Conservation (phyloP, 257 asterid genomes). For the Thymus quinquecostatus region DNA sequence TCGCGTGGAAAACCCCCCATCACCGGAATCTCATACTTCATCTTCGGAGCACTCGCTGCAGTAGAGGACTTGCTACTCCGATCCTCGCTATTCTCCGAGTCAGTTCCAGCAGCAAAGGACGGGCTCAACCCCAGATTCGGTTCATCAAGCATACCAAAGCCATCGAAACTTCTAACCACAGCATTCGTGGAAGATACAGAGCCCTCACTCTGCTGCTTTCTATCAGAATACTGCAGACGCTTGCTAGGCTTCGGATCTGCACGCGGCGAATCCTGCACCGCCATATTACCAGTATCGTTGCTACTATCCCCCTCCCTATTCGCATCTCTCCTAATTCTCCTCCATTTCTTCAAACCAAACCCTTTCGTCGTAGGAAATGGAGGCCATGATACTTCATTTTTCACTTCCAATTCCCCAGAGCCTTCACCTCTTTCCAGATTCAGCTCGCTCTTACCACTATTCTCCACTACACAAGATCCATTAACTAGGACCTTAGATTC, state of each 20-base stretch:
- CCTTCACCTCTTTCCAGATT: slow-evolving; percentile 30
- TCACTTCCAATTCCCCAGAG: slow-evolving; percentile 18
- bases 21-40: slow-evolving; percentile 42
- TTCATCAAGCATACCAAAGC: slow-evolving; percentile 42
- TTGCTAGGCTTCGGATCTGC: slow-evolving; percentile 39
- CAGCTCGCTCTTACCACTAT: slow-evolving; percentile 28
- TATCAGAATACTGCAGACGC: slow-evolving; percentile 44
- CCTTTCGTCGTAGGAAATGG: slow-evolving; percentile 42
- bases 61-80: slow-evolving; percentile 83
- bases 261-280: slow-evolving; percentile 40
- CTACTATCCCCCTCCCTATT: slow-evolving; percentile 42
- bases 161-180: slow-evolving; percentile 43
- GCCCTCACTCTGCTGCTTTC: slow-evolving; percentile 54
- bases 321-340: slow-evolving; percentile 67
- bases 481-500: slow-evolving; percentile 40
- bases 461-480: slow-evolving; percentile 37
- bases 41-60: slow-evolving; percentile 69
- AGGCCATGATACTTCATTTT: slow-evolving; percentile 11
- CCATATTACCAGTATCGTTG: slow-evolving; percentile 33
- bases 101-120: slow-evolving; percentile 43
- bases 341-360: slow-evolving; percentile 80
- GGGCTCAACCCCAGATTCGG: slow-evolving; percentile 38
- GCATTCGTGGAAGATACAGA: slow-evolving; percentile 79
- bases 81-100: slow-evolving; percentile 70
- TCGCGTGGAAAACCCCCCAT: slow-evolving; percentile 39